These are phyloP conservation scores for Myxozyma sirexii DNA, from an alignment of 805 yeast genomes.

Conservation along the genomic window DNA sequence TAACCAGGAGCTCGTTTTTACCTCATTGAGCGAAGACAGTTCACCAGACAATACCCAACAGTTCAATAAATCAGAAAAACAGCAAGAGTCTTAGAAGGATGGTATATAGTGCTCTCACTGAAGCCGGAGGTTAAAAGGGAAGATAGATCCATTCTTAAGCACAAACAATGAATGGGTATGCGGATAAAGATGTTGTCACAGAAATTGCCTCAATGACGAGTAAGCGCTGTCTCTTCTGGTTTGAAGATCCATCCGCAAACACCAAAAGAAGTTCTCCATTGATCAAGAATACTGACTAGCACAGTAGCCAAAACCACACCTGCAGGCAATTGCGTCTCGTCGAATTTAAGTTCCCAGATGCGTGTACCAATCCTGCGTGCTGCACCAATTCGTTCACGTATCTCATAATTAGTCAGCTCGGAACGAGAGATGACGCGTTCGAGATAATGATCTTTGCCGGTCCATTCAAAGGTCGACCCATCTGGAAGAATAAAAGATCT, in stretches of 20 bases:
- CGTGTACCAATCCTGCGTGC: conserved; percentile 55
- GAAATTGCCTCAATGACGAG: no score
- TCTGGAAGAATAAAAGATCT: conserved; percentile 63
- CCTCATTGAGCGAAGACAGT: no score
- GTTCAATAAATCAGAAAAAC: no score
- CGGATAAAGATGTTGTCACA: not conserved
- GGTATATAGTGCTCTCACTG: no score
- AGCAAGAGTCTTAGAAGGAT: no score
- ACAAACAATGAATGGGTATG: no score
- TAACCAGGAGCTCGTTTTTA: no score
- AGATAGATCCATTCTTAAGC: no score
- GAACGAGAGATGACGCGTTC: conserved; percentile 45
- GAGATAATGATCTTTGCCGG: conserved; percentile 58
- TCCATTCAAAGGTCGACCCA: conserved; percentile 67
- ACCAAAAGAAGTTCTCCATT: conserved; percentile 63
- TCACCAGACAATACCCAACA: no score
- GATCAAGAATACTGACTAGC: conserved; percentile 62
- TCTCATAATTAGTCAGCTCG: conserved; percentile 50
- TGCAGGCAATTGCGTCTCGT: conserved; percentile 57
- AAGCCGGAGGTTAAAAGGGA: no score
- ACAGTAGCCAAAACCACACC: conserved; percentile 65
- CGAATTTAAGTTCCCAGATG: conserved; percentile 60
- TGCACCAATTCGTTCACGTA: conserved; percentile 64
- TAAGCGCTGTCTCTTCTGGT: conserved; percentile 5
- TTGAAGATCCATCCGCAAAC: conserved; percentile 58